Percentiles rank a stretch among this genome's conserved stretches.
These are phyloP conservation scores for Eimeria sp. DNA, from an alignment of 169 alveolate species.

Conservation along the genomic window DNA sequence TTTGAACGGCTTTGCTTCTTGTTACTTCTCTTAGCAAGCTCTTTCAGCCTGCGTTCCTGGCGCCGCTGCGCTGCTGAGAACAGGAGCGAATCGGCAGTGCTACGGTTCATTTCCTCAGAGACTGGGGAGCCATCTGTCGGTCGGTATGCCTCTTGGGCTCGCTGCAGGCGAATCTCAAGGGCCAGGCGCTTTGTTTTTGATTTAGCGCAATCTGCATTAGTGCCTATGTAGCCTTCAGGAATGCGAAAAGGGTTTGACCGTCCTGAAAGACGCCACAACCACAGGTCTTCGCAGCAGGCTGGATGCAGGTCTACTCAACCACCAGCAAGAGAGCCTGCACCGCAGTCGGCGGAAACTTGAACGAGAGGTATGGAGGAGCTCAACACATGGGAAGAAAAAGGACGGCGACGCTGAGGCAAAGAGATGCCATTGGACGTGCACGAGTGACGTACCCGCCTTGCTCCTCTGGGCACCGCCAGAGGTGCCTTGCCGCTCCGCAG, in stretches of 20 bases:
- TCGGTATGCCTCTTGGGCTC: constrained; percentile 34
- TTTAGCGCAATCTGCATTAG: constrained; percentile 12
- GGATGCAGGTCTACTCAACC: neutral
- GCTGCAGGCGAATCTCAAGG: constrained; percentile 36
- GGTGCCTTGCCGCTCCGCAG: neutral
- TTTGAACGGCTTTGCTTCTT: constrained; percentile 32
- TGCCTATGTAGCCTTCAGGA: constrained; percentile 32
- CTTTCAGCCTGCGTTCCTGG: constrained; percentile 49
- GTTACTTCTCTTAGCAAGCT: neutral
- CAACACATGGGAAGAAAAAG: neutral
- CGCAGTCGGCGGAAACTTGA: neutral
- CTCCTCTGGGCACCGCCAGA: neutral
- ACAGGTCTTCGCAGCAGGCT: constrained; percentile 1
- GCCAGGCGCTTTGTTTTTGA: constrained; percentile 26
- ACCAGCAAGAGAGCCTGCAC: neutral
- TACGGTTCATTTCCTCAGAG: constrained; percentile 12
- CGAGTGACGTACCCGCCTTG: neutral
- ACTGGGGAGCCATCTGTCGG: neutral
- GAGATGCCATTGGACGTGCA: neutral
- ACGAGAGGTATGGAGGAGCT: neutral
- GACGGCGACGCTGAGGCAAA: neutral
- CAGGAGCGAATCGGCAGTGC: constrained; percentile 20
- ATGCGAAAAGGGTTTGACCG: constrained; percentile 1
- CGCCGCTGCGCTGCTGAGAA: constrained; percentile 64
- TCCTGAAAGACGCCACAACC: constrained; percentile 3